These are phyloP conservation scores for Ceratobasidium sp. DNA, from an alignment of 1,284 basidiomycete genomes.

Conservation along the genomic window DNA sequence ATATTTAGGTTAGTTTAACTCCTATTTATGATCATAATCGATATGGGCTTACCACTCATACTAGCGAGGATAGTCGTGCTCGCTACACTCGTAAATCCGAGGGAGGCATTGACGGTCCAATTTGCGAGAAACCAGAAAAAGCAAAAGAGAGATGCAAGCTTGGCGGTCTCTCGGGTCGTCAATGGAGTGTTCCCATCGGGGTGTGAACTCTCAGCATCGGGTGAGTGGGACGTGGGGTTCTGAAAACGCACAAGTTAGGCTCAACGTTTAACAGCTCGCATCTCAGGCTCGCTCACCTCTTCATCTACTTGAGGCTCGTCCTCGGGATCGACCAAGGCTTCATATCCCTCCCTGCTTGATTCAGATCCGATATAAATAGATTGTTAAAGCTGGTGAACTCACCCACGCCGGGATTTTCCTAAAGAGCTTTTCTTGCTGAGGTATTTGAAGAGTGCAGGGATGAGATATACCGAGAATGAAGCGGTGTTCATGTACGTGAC, in stretches of 20 bases:
- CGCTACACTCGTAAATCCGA: slow-evolving; percentile 89
- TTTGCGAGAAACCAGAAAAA: slow-evolving; percentile 92
- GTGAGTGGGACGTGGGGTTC: slow-evolving; percentile 17
- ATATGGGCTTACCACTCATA: slow-evolving; percentile 78
- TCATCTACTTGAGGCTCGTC: slow-evolving; percentile 38
- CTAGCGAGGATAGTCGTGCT: slow-evolving; percentile 89
- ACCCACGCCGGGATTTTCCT: background rate
- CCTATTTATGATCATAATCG: background rate
- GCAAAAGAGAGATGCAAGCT: slow-evolving; percentile 81
- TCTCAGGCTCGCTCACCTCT: slow-evolving; percentile 1
- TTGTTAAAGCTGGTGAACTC: slow-evolving; percentile 37
- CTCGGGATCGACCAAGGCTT: slow-evolving; percentile 35
- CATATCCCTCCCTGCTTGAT: slow-evolving; percentile 32
- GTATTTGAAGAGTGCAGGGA: slow-evolving; percentile 70
- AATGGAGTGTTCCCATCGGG: slow-evolving; percentile 60
- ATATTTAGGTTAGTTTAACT: background rate
- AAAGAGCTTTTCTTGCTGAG: slow-evolving; percentile 50
- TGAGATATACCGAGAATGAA: slow-evolving; percentile 87
- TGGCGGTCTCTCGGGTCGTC: slow-evolving; percentile 75
- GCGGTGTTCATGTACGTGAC: slow-evolving; percentile 91
- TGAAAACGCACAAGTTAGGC: slow-evolving; percentile 38
- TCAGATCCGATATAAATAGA: slow-evolving; percentile 16
- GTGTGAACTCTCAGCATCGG: background rate
- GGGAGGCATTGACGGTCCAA: slow-evolving; percentile 84
- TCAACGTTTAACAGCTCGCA: slow-evolving; percentile 13